Evolutionary conservation across 2,329 filamentous ascomycete genomes (phyloP), one percentile per base, ranked within the genome.

Genomic region (Colletotrichum neosansevieriae): DNA sequence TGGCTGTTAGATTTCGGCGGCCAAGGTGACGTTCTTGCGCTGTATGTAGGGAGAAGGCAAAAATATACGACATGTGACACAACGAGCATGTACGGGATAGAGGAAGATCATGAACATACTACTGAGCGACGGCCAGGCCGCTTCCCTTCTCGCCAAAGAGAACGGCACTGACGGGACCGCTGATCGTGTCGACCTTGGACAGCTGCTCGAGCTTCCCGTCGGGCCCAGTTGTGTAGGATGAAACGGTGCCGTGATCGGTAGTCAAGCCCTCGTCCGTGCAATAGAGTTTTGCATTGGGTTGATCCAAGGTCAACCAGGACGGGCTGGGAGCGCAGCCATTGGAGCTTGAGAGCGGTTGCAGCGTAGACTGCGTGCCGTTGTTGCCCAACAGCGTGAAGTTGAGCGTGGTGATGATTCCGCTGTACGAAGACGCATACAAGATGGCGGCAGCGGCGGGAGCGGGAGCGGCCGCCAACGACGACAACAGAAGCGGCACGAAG

Each of bases 281-380:
- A 78, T 87, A 89, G 11, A 92, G 79, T 12, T 82, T 76, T 21
- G 80, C 79, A 69, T 83, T 81, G 51, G 79, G 73, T 65, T 80
- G 76, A 74, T 89, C 85, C 19, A 89, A 80, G 19, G 86, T 86
- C 64, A 91, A 78, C 88, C 89, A 92, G 11, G 87, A 85, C 5
- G 89, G 86, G 68, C 83, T 85, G 2, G 80, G 76, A 10, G 81
- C 85, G 76, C 88, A 91, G 38, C 78, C 79, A 58, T 79, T 80
- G 21, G 80, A 81, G 3, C 77, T 76, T 58, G 81, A 81, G 17
- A 85, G 76, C 19, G 77, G 74, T 71, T 79, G 76, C 67, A 89
- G 81, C 63, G 73, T 73, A 53, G 68, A 63, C 62, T 71, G 58
- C 44, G 69, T 62, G 65, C 72, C 64, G 71, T 71, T 72, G 67